phyloP scores from a whole-genome alignment of 2,329 filamentous ascomycete genomes.

The Thermothelomyces thermophilus region DNA sequence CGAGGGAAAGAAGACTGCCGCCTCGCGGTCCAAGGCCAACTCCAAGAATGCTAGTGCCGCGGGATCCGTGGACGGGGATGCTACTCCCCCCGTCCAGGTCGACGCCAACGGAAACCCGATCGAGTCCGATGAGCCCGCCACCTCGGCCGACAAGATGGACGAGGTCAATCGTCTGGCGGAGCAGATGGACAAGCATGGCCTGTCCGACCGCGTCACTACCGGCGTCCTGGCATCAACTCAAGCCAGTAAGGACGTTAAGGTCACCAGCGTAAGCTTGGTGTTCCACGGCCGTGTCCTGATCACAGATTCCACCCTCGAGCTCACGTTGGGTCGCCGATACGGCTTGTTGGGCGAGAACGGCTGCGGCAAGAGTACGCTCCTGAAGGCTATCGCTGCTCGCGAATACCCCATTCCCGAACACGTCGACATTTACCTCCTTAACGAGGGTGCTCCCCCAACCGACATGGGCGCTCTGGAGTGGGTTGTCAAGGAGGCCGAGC shows the following conservation, averaged over 20 bases:
- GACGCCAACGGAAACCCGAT: conserved; percentile 56
- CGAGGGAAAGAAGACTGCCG: conserved; percentile 67
- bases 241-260: conserved; percentile 91
- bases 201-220: conserved; percentile 96
- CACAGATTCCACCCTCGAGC: conserved; percentile 86
- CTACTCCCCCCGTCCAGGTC: conserved; percentile 41
- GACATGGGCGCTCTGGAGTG: conserved; percentile 91
- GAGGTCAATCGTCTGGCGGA: conserved; percentile 81
- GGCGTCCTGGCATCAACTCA: conserved; percentile 84
- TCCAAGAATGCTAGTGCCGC: conserved; percentile 60
- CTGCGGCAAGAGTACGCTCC: conserved; percentile 95
- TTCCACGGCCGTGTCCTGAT: conserved; percentile 98
- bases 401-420: conserved; percentile 95
- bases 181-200: conserved; percentile 92
- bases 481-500: conserved; percentile 92
- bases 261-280: conserved; percentile 84
- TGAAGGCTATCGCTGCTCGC: conserved; percentile 88
- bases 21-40: conserved; percentile 57
- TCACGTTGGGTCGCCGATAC: conserved; percentile 88
- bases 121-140: conserved; percentile 59
- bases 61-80: conserved; percentile 65
- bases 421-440: conserved; percentile 96
- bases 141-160: conserved; percentile 64
- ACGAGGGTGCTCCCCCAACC: conserved; percentile 86
- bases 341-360: conserved; percentile 97